These are phyloP conservation scores for Dendrocalamus sinicus DNA, from an alignment of 176 grass and related monocot genomes.

Conservation along the genomic window DNA sequence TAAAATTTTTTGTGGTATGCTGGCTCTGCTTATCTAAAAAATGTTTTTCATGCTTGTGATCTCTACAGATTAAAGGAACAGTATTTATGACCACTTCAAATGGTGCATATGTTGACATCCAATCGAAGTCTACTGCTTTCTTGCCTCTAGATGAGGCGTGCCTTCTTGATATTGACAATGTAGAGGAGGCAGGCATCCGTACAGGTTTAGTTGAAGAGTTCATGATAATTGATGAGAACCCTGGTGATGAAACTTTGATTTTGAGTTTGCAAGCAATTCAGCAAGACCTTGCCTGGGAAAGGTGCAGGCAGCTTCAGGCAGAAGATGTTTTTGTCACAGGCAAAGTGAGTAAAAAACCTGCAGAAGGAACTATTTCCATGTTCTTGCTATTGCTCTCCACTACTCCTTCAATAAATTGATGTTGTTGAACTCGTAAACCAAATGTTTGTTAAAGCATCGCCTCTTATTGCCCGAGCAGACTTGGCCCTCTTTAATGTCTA, in stretches of 20 bases:
- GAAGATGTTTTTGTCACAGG: constrained; percentile 81
- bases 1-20: background rate
- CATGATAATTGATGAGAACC: constrained; percentile 77
- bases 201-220: constrained; percentile 84
- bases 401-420: background rate
- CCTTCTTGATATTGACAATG: constrained; percentile 71
- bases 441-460: constrained; percentile 18
- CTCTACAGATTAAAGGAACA: constrained; percentile 80
- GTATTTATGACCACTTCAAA: constrained; percentile 76
- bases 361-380: background rate
- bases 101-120: constrained; percentile 80
- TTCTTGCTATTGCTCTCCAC: background rate
- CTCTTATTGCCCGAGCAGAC: background rate
- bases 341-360: constrained; percentile 65
- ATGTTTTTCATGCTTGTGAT: constrained; percentile 18
- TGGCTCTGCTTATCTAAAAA: constrained; percentile 15
- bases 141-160: constrained; percentile 81
- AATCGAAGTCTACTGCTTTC: constrained; percentile 77
- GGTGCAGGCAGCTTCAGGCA: constrained; percentile 88
- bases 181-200: constrained; percentile 78
- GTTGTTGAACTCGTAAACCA: background rate
- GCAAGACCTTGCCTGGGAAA: constrained; percentile 92
- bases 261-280: constrained; percentile 81
- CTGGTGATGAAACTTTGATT: constrained; percentile 74
- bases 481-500: background rate